phyloP scores from a whole-genome alignment of 495 filamentous ascomycete genomes.

The Neurospora sp. region DNA sequence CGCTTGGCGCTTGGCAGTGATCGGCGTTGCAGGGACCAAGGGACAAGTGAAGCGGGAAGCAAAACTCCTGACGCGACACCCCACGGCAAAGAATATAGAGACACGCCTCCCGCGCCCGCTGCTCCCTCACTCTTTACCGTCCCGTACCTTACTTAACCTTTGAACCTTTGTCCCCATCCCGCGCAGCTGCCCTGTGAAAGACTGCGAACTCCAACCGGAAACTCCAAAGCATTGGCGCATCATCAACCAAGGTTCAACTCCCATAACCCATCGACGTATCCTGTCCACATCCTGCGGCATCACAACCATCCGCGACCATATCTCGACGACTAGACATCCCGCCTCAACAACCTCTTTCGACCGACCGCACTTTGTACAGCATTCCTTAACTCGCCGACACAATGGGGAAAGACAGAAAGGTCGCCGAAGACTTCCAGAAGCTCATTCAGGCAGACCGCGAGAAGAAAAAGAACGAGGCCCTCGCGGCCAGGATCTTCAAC shows the following conservation, averaged over 20 bases:
- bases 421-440: slow-evolving; percentile 49
- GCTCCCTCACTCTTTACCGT: not conserved
- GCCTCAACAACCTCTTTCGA: not conserved
- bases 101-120: not conserved
- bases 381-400: not conserved
- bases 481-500: slow-evolving; percentile 62
- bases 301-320: not conserved
- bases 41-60: not conserved
- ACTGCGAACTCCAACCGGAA: not conserved
- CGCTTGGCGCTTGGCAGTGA: not conserved
- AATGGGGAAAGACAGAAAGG: slow-evolving; percentile 29
- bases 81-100: not conserved
- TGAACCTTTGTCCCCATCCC: not conserved
- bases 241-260: not conserved
- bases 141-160: not conserved
- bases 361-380: not conserved
- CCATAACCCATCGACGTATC: not conserved
- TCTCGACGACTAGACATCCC: not conserved
- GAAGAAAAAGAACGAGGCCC: slow-evolving; percentile 57
- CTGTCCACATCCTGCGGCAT: not conserved
- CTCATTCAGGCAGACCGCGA: slow-evolving; percentile 61
- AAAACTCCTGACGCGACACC: not conserved
- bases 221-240: not conserved
- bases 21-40: not conserved
- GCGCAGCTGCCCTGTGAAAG: not conserved